phyloP scores from a whole-genome alignment of 2,329 filamentous ascomycete species.

The Cladosporium sp. region DNA sequence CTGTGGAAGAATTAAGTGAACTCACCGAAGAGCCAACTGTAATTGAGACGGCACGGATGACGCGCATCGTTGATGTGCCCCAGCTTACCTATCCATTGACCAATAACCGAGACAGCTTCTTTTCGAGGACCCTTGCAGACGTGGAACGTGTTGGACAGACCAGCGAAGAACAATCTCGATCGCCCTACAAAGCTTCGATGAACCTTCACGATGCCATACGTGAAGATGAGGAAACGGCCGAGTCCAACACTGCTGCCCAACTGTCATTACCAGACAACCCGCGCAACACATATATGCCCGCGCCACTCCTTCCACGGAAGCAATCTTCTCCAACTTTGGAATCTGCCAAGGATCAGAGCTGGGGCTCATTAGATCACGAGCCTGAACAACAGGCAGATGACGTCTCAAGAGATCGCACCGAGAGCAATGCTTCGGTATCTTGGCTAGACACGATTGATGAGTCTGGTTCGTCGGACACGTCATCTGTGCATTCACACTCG shows the following conservation, averaged over 20 bases:
- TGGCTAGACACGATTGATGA: conserved; percentile 68
- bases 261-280: conserved; percentile 37
- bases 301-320: conserved; percentile 68
- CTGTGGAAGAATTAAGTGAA: conserved; percentile 37
- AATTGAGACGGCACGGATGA: conserved; percentile 57
- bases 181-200: not conserved
- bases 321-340: conserved; percentile 50
- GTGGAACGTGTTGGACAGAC: conserved; percentile 27
- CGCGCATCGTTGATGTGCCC: conserved; percentile 52
- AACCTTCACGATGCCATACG: not conserved
- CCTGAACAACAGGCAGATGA: conserved; percentile 1
- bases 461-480: conserved; percentile 75
- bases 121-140: conserved; percentile 33
- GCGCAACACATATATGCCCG: conserved; percentile 62
- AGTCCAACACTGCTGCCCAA: conserved; percentile 22
- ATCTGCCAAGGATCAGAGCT: conserved; percentile 17
- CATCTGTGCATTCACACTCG: conserved; percentile 78
- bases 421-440: conserved; percentile 35
- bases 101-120: conserved; percentile 35
- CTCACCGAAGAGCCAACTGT: conserved; percentile 40
- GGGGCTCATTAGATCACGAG: not conserved
- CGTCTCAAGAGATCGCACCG: conserved; percentile 21
- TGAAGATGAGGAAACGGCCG: conserved; percentile 20
- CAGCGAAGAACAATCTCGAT: not conserved
- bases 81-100: conserved; percentile 29